Percentiles rank a stretch among this genome's conserved stretches.
Conservation (phyloP, 139 green algal species). For the Spirogloea muscicola region DNA sequence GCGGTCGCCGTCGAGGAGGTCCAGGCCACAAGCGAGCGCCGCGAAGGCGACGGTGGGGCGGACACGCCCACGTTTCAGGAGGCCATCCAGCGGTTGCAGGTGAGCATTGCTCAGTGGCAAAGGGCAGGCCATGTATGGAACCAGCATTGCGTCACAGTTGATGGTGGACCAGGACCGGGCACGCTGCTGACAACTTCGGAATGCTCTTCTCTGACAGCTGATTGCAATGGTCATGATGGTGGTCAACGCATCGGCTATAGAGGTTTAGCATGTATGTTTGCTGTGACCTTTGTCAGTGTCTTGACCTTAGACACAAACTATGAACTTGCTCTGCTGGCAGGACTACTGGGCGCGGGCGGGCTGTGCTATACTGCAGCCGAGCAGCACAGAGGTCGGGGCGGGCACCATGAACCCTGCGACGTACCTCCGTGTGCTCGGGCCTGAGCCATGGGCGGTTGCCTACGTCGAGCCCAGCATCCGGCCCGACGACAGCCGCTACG, state of each 20-base stretch:
- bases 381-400: constrained; percentile 96
- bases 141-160: too few relatives aligned
- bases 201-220: neutral
- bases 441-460: constrained; percentile 44
- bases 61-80: constrained; percentile 82
- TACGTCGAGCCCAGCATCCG: constrained; percentile 94
- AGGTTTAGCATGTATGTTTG: constrained; percentile 1
- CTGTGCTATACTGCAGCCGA: constrained; percentile 84
- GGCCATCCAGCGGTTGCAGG: constrained; percentile 71
- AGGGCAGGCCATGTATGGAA: neutral
- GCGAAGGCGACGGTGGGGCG: too few relatives aligned
- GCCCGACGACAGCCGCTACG: constrained; percentile 95
- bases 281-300: too few relatives aligned
- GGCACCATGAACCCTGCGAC: constrained; percentile 99
- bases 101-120: neutral
- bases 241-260: neutral
- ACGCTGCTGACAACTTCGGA: neutral
- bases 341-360: constrained; percentile 78
- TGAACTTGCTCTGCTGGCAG: constrained; percentile 54
- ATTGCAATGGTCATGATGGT: neutral
- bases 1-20: too few relatives aligned
- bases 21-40: too few relatives aligned
- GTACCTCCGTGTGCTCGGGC: constrained; percentile 73
- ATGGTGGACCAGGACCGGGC: too few relatives aligned
- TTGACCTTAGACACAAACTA: neutral